Conservation (phyloP, 176 grass and related monocot genomes). For the Aegilops tauschii region DNA sequence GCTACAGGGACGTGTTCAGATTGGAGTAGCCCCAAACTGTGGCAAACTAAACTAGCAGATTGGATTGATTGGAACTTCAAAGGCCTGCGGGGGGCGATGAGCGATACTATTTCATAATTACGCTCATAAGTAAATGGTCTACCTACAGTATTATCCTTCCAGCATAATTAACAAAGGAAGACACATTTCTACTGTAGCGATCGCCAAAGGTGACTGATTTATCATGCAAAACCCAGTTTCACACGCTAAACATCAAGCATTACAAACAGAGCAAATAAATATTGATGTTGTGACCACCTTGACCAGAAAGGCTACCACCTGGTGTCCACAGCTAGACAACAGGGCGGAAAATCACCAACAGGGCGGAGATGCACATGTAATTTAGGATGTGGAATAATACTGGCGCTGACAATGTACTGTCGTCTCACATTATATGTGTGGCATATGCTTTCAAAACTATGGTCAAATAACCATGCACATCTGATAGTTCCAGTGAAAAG, state of each 20-base stretch:
- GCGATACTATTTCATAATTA: no score
- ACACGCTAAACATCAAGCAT: conserved; percentile 28
- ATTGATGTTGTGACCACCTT: conserved; percentile 27
- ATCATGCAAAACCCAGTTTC: not conserved
- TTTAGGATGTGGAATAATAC: not conserved
- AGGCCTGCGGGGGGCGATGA: no score
- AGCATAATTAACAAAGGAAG: no score
- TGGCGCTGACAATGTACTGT: not conserved
- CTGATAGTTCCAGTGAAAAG: not conserved
- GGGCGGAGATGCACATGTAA: no score
- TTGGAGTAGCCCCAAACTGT: no score
- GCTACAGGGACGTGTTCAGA: no score
- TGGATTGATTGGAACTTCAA: no score
- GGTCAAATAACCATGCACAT: not conserved
- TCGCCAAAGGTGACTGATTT: no score
- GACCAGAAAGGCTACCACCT: conserved; percentile 26
- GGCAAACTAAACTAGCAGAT: no score
- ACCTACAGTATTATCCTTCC: no score
- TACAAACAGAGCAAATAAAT: conserved; percentile 25
- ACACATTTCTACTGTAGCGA: no score
- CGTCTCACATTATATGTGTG: not conserved
- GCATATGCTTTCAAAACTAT: not conserved
- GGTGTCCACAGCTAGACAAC: not conserved
- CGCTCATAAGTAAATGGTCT: no score
- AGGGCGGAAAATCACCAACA: not conserved